Conservation (phyloP, 768 basidiomycete genomes). For the Boletus patriciae region DNA sequence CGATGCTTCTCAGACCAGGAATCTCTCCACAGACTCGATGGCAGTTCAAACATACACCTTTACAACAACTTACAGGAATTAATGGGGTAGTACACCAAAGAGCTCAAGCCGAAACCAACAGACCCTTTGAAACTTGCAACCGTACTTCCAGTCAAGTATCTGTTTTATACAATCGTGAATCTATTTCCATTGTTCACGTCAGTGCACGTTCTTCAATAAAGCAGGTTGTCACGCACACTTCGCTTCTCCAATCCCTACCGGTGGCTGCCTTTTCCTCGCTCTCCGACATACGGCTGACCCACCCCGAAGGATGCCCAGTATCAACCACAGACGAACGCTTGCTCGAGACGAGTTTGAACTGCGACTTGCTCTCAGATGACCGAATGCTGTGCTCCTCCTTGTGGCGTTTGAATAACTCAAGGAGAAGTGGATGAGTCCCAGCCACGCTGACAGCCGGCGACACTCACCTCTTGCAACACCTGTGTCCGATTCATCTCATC, state of each 20-base stretch:
- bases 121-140: not conserved
- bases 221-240: conserved; percentile 38
- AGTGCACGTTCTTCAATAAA: not conserved
- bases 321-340: conserved; percentile 70
- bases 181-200: conserved; percentile 5
- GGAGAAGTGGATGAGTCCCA: not conserved
- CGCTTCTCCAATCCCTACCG: conserved; percentile 55
- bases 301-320: conserved; percentile 66
- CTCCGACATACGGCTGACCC: conserved; percentile 58
- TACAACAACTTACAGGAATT: not conserved
- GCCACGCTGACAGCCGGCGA: not conserved
- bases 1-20: not conserved
- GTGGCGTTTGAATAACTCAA: conserved; percentile 60
- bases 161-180: conserved; percentile 14
- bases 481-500: conserved; percentile 46
- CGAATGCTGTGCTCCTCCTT: conserved; percentile 44
- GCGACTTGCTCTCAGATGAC: conserved; percentile 48
- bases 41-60: not conserved
- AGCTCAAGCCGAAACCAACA: not conserved
- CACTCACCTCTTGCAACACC: conserved; percentile 57
- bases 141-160: not conserved
- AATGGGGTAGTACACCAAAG: not conserved
- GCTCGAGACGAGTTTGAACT: conserved; percentile 79
- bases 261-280: conserved; percentile 42
- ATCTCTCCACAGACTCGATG: not conserved